Evolutionary conservation across 352 stramenopile species (phyloP), one percentile per base, ranked within the genome.

Genomic region (Saprolegnia diclina): DNA sequence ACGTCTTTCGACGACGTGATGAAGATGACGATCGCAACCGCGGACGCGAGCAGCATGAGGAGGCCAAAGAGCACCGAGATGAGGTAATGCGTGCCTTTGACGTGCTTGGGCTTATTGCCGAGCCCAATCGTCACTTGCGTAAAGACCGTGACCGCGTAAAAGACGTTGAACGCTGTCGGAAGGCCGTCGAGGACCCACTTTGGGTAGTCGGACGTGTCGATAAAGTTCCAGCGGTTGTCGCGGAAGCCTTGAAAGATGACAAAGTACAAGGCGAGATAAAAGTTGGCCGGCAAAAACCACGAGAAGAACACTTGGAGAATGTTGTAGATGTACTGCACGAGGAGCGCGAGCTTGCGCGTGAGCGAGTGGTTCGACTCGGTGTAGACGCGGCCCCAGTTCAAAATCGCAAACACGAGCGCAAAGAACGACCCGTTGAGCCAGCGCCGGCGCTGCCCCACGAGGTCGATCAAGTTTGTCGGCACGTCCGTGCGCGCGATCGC

Each of bases 401-500:
- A 91, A 65, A 96, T 91, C 22, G 76, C 91, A 72, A 94, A 93
- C 22, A 96, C 72, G n/a, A 85, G 92, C 4, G 85, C 85, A 40
- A 94, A 94, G 73, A 96, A 92, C 21, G 85, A 79, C 16, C 88
- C 88, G 55, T 96, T 96, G 14, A 93, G 76, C 88, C 86, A 96
- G 5, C 86, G 85, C 56, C 88, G 85, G n/a, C 88, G 86, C 72
- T 94, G 86, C 19, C 81, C 79, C 57, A 94, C 92, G 19, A 96
- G 76, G 18, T 74, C 86, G n/a, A 94, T 80, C 42, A 96, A 79
- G 63, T 93, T 80, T 16, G 87, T 73, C 21, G 88, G 88, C 19
- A 94, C 85, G 71, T 96, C 88, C 0, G 88, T 96, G 14, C 85
- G 79, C 32, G 88, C 88, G 0, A 94, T 79, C 0, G 88, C 85